Evolutionary conservation across 768 basidiomycete genomes (phyloP), one percentile per base, ranked within the genome.

Genomic region (Mycena rosella): DNA sequence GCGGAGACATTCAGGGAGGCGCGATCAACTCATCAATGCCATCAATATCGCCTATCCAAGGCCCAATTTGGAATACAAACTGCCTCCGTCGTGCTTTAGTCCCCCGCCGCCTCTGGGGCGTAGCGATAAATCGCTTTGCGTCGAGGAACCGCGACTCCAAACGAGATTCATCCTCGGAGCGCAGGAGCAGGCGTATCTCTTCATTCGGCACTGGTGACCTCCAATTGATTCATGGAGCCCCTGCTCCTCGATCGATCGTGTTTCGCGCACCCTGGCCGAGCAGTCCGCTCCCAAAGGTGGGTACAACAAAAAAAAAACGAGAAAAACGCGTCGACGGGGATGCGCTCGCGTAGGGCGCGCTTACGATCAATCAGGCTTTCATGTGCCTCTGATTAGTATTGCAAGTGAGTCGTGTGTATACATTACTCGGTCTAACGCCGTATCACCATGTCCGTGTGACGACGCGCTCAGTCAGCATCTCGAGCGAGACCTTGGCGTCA

Each of bases 401-500:
- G 47, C 63, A 52, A 58, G 51, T 47, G 24, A 36, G 26, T 29
- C 42, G 57, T 66, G 65, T 66, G 30, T 66, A 47, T 44, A 44
- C 7, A 20, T 13, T 58, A 51, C 56, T 52, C n/a, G n/a, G 26
- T 59, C 57, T 53, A 60, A 27, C 14, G 9, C 9, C 54, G 54
- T 17, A 36, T 58, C 71, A 84, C 67, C 77, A 82, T 71, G 79
- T 82, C 60, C 85, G 76, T 71, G 86, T 85, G 36, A 94, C 86
- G 2, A 96, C 94, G 49, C 89, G 86, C 71, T 91, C 91, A 26
- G 94, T 89, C 74, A 98, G 79, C 5, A 83, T 87, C 72, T 92
- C 90, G 63, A 99, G 78, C 14, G 91, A 93, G 29, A 82, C 81
- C 77, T 92, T 90, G 29, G 96, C 96, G 40, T 94, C 91, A 74